phyloP scores from a whole-genome alignment of 148 eudicot species.

The Limonium bicolor region DNA sequence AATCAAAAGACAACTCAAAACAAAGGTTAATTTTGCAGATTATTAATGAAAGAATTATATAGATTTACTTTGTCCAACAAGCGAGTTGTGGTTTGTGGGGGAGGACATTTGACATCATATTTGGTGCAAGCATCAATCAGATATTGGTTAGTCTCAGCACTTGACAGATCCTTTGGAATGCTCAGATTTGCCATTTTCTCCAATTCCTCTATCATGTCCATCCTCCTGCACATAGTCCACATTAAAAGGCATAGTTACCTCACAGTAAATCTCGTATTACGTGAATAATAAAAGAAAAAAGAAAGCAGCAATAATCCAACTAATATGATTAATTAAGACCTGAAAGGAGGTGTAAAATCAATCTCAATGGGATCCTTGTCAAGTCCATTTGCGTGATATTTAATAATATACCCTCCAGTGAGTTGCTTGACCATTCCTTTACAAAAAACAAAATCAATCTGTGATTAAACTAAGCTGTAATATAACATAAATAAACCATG shows the following conservation, averaged over 20 bases:
- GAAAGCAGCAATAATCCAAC: neutral
- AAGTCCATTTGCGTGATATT: conserved; percentile 79
- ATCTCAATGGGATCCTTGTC: conserved; percentile 79
- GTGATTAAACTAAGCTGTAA: no score
- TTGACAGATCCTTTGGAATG: conserved; percentile 72
- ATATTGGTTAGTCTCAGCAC: conserved; percentile 62
- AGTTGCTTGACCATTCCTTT: conserved; percentile 92
- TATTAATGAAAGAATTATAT: no score
- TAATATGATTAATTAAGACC: conserved; percentile 19
- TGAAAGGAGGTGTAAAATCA: conserved; percentile 97
- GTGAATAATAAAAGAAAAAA: no score
- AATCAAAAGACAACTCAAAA: no score
- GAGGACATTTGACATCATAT: conserved; percentile 75
- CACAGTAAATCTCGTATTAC: no score
- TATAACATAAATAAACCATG: neutral
- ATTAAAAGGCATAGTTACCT: no score
- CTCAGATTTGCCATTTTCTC: conserved; percentile 70
- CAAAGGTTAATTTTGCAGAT: no score
- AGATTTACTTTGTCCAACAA: conserved; percentile 66
- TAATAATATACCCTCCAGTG: conserved; percentile 68
- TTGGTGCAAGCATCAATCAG: conserved; percentile 56
- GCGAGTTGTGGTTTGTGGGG: conserved; percentile 84
- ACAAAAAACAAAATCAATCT: neutral
- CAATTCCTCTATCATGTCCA: conserved; percentile 83
- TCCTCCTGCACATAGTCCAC: conserved; percentile 34